Conservation (phyloP, 2,329 filamentous ascomycete genomes). For the Apiospora pterosperma region DNA sequence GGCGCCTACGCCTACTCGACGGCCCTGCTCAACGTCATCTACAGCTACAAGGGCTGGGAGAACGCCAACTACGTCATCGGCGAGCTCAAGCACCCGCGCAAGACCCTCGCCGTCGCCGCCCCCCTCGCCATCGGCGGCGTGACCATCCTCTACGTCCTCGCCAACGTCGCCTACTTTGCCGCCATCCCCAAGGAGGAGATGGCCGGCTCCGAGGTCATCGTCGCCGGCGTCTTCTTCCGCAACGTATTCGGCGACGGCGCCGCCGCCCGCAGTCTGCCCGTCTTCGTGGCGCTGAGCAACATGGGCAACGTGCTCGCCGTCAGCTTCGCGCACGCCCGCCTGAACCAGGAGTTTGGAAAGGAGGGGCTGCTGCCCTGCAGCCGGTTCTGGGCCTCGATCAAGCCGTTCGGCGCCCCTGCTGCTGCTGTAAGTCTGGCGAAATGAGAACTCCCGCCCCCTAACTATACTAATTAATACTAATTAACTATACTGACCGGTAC, state of each 20-base stretch:
- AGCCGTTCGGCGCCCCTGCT: conserved; percentile 64
- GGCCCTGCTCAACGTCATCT: conserved; percentile 55
- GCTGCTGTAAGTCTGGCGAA: conserved; percentile 36
- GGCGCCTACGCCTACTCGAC: conserved; percentile 53
- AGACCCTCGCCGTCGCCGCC: conserved; percentile 52
- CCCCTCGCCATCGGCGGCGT: conserved; percentile 56
- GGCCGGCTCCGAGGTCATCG: conserved; percentile 54
- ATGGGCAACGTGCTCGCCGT: conserved; percentile 61
- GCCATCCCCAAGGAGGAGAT: conserved; percentile 58
- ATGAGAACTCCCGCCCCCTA: neutral
- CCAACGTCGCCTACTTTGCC: conserved; percentile 64
- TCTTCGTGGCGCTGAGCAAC: conserved; percentile 58
- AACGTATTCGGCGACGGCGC: conserved; percentile 58
- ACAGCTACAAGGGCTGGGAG: conserved; percentile 63
- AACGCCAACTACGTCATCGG: conserved; percentile 60
- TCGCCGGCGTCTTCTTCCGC: conserved; percentile 58
- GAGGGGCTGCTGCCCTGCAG: conserved; percentile 66
- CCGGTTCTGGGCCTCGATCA: conserved; percentile 65
- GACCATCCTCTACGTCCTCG: conserved; percentile 59
- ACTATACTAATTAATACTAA: conserved; percentile 1
- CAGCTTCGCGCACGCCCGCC: conserved; percentile 54
- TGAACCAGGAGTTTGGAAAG: conserved; percentile 66
- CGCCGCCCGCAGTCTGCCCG: conserved; percentile 44
- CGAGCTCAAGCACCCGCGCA: conserved; percentile 53
- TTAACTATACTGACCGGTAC: neutral